Percentiles rank a stretch among this genome's conserved stretches.
phyloP scores from a whole-genome alignment of 495 filamentous ascomycete species.

The Penicillium soppii region DNA sequence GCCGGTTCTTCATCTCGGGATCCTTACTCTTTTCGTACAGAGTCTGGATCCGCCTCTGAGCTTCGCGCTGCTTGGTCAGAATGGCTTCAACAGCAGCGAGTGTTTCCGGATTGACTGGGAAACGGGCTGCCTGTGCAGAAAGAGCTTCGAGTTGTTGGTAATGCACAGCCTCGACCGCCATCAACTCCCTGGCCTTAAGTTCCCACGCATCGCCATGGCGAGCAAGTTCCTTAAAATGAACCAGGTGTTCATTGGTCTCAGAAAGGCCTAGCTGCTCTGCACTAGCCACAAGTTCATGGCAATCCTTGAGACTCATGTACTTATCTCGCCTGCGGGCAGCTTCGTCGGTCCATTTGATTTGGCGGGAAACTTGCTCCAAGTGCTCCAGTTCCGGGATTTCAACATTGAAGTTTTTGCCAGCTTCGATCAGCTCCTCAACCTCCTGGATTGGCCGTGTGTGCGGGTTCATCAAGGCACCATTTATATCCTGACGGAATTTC shows the following conservation, averaged over 20 bases:
- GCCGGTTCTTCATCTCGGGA: constrained; percentile 72
- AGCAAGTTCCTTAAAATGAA: constrained; percentile 71
- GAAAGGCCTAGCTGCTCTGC: constrained; percentile 74
- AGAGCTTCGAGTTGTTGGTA: constrained; percentile 94
- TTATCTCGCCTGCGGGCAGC: constrained; percentile 62
- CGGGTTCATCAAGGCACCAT: constrained; percentile 62
- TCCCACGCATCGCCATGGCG: constrained; percentile 84
- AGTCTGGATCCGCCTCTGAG: constrained; percentile 79
- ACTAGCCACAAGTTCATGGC: constrained; percentile 71
- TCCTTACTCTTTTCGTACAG: constrained; percentile 76
- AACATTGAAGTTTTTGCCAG: constrained; percentile 85
- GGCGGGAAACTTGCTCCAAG: constrained; percentile 75
- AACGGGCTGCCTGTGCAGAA: constrained; percentile 67
- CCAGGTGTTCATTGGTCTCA: constrained; percentile 72
- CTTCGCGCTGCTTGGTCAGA: constrained; percentile 92
- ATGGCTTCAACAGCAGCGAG: constrained; percentile 85
- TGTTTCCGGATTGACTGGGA: constrained; percentile 82
- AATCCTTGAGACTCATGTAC: constrained; percentile 70
- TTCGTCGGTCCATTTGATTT: constrained; percentile 85
- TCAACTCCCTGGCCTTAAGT: constrained; percentile 87
- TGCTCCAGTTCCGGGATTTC: constrained; percentile 91
- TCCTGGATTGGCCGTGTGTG: constrained; percentile 61
- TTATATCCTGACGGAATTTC: constrained; percentile 79
- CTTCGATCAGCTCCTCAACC: constrained; percentile 87
- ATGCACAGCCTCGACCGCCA: constrained; percentile 83